A percentile compares a stretch with the other conserved stretches of the same genome.
phyloP scores from a whole-genome alignment of 1,284 basidiomycete genomes.

The Phellinidium pouzarii region DNA sequence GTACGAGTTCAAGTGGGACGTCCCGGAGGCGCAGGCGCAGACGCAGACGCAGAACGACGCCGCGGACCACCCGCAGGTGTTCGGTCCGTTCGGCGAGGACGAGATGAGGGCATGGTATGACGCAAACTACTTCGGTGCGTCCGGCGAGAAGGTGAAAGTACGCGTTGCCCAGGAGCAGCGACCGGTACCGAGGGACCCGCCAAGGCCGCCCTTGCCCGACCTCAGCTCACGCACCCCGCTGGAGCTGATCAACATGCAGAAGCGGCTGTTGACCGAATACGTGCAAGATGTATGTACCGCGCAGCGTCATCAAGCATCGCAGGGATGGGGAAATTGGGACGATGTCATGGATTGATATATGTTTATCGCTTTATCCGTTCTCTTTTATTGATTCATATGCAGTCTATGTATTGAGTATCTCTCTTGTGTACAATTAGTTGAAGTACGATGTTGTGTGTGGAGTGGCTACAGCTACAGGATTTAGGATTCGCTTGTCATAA shows the following conservation, averaged over 20 bases:
- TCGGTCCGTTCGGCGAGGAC: constrained; percentile 71
- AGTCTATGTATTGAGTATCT: constrained; percentile 3
- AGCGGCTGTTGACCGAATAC: no score
- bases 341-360: constrained; percentile 28
- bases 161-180: constrained; percentile 46
- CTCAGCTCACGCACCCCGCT: no score
- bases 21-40: constrained; percentile 36
- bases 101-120: constrained; percentile 72
- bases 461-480: constrained; percentile 8
- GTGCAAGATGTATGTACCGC: no score
- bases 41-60: constrained; percentile 28
- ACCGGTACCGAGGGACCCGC: no score
- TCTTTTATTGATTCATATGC: not conserved
- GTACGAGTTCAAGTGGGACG: constrained; percentile 76
- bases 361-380: not conserved
- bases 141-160: constrained; percentile 69
- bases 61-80: constrained; percentile 46
- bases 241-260: no score
- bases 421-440: constrained; percentile 9
- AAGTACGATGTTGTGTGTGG: not conserved
- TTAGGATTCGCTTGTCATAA: not conserved
- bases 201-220: no score
- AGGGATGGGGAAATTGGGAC: constrained; percentile 72
- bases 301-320: no score
- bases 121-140: constrained; percentile 68